Evolutionary conservation across 768 basidiomycete genomes (phyloP), one percentile per base, ranked within the genome.

Genomic region (Paxillus rubicundulus): DNA sequence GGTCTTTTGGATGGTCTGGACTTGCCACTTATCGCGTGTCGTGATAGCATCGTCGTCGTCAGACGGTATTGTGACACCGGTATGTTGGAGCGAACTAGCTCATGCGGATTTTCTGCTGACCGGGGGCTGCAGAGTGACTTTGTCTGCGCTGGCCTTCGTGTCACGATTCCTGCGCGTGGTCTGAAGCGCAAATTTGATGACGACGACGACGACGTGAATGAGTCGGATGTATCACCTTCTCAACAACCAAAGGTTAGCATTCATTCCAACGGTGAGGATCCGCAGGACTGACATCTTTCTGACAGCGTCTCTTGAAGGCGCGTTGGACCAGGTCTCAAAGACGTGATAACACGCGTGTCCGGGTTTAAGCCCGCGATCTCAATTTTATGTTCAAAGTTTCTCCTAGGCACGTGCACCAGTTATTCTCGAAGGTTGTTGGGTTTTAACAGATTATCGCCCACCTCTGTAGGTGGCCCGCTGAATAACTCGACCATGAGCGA

Each of bases 141-240:
- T 13, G 28, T 41, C 12, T 54, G 38, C 24, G 55, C 66, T 32
- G 68, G 59, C 7, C 58, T 70, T 24, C 54, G 58, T 12, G 66
- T 70, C 36, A 64, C 56, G 21, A 39, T 66, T 21, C 68, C 62
- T 4, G 50, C 57, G 1, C 54, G 57, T 28, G 4, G n/a, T 34
- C 27, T 44, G 40, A 67, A 68, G 43, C 61, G 65, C 2, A 69
- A 70, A 44, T 27, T 58, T 13, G 54, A 62, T 14, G 65, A 61
- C 17, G 2, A 36, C 3, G 66, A 63, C 7, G 20, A 8, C 0
- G 58, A 58, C 4, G 50, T 14, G 1, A 10, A 5, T 12, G 9
- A 28, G 39, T 24, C 16, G 6, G 53, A 41, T 41, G 28, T 10
- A 3, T 7, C 32, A 9, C 21, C 13, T 30, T 13, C 45, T 21